These are phyloP conservation scores for Alnus rubra DNA, from an alignment of 306 rosid genomes.

Conservation along the genomic window DNA sequence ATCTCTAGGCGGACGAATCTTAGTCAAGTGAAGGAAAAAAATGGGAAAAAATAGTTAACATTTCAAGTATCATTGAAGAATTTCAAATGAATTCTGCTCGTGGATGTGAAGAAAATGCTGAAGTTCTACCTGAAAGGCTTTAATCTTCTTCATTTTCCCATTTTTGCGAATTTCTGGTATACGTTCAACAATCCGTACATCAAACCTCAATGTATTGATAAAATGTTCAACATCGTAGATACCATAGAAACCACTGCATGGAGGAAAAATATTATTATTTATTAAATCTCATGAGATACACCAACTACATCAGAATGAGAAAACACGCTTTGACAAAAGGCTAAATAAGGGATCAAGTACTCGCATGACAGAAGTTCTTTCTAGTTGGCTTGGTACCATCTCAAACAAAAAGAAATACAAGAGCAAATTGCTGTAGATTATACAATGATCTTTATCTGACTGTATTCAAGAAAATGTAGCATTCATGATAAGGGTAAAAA, in stretches of 20 bases:
- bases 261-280: constrained; percentile 20
- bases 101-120: constrained; percentile 15
- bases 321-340: not conserved
- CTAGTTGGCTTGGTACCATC: not conserved
- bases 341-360: not conserved
- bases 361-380: not conserved
- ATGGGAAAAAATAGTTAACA: constrained; percentile 10
- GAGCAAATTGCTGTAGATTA: not conserved
- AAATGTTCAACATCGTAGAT: constrained; percentile 97
- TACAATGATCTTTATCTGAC: not conserved
- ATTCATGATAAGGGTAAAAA: not conserved
- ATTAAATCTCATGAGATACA: not conserved
- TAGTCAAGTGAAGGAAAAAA: constrained; percentile 29
- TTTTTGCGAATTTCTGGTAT: constrained; percentile 76
- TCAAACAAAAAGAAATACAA: not conserved
- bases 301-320: not conserved
- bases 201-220: constrained; percentile 71
- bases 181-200: constrained; percentile 77
- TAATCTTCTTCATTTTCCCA: constrained; percentile 86
- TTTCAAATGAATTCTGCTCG: constrained; percentile 22
- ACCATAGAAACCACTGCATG: constrained; percentile 84
- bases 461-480: not conserved
- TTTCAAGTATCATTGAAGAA: constrained; percentile 23
- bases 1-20: constrained; percentile 94
- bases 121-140: constrained; percentile 74